A percentile compares a stretch with the other conserved stretches of the same genome.
phyloP scores from a whole-genome alignment of 495 filamentous ascomycete species.

The Penicillium canariense region DNA sequence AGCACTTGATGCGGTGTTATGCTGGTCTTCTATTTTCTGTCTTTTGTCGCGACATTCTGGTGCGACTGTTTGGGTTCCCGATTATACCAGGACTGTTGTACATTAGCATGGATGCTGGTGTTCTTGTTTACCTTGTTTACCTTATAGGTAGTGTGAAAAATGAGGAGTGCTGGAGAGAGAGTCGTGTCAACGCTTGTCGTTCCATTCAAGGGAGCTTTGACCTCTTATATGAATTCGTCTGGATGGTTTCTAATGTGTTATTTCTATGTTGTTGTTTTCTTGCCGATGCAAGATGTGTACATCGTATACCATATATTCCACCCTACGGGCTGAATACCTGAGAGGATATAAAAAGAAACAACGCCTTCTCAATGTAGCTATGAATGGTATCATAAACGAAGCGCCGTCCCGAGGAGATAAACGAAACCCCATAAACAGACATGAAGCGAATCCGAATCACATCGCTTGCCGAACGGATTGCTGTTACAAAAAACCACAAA shows the following conservation, averaged over 20 bases:
- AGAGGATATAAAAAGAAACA: constrained; percentile 2
- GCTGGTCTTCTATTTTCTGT: constrained; percentile 7
- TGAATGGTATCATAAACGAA: constrained; percentile 35
- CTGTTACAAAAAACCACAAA: too few relatives aligned
- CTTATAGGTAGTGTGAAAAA: constrained; percentile 14
- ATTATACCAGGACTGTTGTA: constrained; percentile 25
- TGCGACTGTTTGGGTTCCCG: not conserved
- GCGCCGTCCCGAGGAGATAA: constrained; percentile 7
- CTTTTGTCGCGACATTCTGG: not conserved
- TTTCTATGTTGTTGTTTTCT: not conserved
- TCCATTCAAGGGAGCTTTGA: not conserved
- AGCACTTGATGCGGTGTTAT: constrained; percentile 7
- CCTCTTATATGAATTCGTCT: too few relatives aligned
- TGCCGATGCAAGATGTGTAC: not conserved
- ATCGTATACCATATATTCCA: not conserved
- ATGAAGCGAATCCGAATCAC: constrained; percentile 1
- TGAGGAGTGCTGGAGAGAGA: not conserved
- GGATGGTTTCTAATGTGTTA: not conserved
- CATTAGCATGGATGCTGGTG: constrained; percentile 25
- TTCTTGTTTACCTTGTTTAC: constrained; percentile 9
- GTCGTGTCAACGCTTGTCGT: not conserved
- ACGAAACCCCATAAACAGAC: constrained; percentile 16
- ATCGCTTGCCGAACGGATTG: too few relatives aligned
- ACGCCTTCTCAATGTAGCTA: constrained; percentile 22
- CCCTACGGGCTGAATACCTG: not conserved